Conservation (phyloP, 345 rosid species). For the Conringia planisiliqua region DNA sequence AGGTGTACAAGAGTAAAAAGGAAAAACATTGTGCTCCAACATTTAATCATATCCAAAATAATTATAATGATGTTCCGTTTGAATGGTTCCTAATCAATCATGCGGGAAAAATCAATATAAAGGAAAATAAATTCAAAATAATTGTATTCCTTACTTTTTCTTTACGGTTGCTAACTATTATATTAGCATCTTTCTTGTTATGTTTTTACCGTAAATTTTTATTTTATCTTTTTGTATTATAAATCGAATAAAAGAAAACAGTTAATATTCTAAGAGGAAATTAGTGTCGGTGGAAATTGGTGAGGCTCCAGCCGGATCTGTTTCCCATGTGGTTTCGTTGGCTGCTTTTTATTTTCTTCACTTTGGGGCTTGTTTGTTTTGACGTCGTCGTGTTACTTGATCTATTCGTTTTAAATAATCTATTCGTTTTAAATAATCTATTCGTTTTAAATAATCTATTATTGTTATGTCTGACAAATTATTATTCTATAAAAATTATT, state of each 20-base stretch:
- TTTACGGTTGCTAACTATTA: too few species aligned
- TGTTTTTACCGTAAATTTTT: too few species aligned
- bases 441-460: neutral
- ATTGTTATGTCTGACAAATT: neutral
- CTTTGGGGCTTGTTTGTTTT: neutral
- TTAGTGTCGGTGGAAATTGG: constrained; percentile 23
- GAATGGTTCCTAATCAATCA: too few species aligned
- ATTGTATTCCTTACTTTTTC: too few species aligned
- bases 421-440: neutral
- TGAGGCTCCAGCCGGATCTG: constrained; percentile 4
- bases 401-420: neutral
- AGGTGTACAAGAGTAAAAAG: too few species aligned
- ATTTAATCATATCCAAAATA: too few species aligned
- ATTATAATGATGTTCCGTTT: too few species aligned
- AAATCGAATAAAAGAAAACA: neutral
- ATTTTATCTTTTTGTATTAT: too few species aligned
- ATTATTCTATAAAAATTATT: neutral
- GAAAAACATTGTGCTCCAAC: too few species aligned
- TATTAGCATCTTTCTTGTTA: too few species aligned
- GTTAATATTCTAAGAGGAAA: neutral
- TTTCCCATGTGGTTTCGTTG: constrained; percentile 20
- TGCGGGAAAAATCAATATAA: too few species aligned
- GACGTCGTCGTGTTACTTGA: constrained; percentile 3
- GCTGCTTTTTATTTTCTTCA: neutral
- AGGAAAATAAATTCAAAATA: too few species aligned